These are phyloP conservation scores for Beauveria bassiana DNA, from an alignment of 2,329 filamentous ascomycete species.

Conservation along the genomic window DNA sequence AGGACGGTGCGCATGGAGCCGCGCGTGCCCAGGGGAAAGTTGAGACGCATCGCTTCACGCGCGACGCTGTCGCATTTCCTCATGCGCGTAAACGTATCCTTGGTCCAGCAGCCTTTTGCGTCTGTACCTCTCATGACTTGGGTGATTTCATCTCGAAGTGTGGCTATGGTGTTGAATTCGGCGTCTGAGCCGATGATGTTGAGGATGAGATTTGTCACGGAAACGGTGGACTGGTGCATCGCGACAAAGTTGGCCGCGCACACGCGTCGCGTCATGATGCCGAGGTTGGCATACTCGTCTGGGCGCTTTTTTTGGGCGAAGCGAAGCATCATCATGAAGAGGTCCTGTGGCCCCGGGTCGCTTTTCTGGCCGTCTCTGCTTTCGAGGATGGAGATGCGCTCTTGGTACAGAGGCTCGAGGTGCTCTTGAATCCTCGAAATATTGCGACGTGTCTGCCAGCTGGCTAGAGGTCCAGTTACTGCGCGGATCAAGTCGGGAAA, in stretches of 20 bases:
- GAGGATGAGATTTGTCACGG: conserved; percentile 31
- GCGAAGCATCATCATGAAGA: conserved; percentile 34
- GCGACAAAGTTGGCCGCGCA: conserved; percentile 27
- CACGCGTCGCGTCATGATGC: conserved; percentile 25
- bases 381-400: not conserved
- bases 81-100: conserved; percentile 29
- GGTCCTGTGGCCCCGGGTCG: conserved; percentile 27
- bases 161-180: conserved; percentile 29
- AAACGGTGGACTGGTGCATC: conserved; percentile 33
- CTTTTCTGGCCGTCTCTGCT: conserved; percentile 13
- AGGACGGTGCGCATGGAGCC: conserved; percentile 23
- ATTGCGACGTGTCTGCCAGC: not conserved
- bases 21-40: conserved; percentile 24
- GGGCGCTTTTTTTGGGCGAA: conserved; percentile 31
- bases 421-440: not conserved
- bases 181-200: conserved; percentile 28
- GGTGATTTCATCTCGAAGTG: conserved; percentile 30
- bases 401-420: not conserved
- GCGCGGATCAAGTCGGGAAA: conserved; percentile 16
- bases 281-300: conserved; percentile 24
- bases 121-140: conserved; percentile 17
- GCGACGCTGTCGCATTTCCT: conserved; percentile 32
- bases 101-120: conserved; percentile 18
- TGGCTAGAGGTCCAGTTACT: not conserved
- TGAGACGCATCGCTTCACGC: conserved; percentile 34